phyloP scores from a whole-genome alignment of 2,329 filamentous ascomycete genomes.

The Aspergillus tubingensis region DNA sequence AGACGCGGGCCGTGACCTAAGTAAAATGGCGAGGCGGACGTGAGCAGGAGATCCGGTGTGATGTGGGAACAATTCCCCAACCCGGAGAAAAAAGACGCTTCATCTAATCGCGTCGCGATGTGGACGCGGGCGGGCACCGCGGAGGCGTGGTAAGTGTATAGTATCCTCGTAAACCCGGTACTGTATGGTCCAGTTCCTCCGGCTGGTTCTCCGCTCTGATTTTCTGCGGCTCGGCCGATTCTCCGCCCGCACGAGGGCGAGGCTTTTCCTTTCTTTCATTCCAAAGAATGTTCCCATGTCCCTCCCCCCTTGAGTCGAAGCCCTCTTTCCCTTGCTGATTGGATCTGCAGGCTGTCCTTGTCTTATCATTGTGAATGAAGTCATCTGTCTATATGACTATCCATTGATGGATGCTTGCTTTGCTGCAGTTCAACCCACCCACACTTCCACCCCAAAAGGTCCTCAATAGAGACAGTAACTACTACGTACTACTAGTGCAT shows the following conservation, averaged over 20 bases:
- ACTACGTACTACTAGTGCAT: not conserved
- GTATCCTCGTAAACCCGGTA: not conserved
- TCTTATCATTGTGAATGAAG: no score
- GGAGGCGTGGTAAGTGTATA: conserved; percentile 4
- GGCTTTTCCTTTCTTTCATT: no score
- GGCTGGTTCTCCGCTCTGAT: not conserved
- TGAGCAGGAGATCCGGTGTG: conserved; percentile 2
- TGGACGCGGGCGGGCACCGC: conserved; percentile 31
- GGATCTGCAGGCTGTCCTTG: no score
- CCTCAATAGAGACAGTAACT: not conserved
- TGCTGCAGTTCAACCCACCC: conserved; percentile 11
- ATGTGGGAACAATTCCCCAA: conserved; percentile 23
- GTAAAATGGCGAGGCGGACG: not conserved
- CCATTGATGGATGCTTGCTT: not conserved
- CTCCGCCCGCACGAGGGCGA: not conserved
- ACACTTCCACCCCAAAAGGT: conserved; percentile 18
- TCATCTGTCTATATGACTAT: not conserved
- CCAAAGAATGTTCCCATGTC: not conserved
- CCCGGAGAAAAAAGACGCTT: conserved; percentile 26
- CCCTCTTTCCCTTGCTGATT: no score
- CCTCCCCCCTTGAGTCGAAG: not conserved
- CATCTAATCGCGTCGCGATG: conserved; percentile 36
- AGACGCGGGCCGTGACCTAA: conserved; percentile 9
- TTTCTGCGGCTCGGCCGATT: not conserved
- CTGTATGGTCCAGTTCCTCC: conserved; percentile 4